Conservation (phyloP, 352 stramenopile species). For the Phytophthora pistaciae region DNA sequence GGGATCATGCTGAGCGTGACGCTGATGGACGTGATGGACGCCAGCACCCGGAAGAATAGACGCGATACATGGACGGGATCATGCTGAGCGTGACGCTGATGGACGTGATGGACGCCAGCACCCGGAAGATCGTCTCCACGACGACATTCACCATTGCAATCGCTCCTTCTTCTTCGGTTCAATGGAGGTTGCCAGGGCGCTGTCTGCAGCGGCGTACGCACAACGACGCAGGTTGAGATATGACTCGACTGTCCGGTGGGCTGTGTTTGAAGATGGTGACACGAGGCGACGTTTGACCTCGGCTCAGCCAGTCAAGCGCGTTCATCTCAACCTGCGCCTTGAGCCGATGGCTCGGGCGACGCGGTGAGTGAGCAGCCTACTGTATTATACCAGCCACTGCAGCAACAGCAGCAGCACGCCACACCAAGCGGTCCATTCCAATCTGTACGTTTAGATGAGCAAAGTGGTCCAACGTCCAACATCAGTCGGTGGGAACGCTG, state of each 20-base stretch:
- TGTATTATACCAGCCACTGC: too few species aligned
- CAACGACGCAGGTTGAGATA: conserved; percentile 11
- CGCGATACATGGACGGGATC: conserved; percentile 42
- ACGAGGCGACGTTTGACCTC: conserved; percentile 7
- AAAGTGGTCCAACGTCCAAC: neutral
- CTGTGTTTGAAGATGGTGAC: conserved; percentile 25
- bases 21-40: conserved; percentile 38
- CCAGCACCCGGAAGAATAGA: conserved; percentile 48
- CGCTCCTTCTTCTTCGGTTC: too few species aligned
- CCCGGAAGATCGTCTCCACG: conserved; percentile 43
- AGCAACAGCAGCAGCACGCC: neutral
- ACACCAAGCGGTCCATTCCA: neutral
- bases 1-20: conserved; percentile 48
- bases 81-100: conserved; percentile 48
- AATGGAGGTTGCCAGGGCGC: neutral
- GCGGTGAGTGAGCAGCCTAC: conserved; percentile 9
- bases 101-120: conserved; percentile 38
- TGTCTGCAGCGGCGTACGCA: neutral
- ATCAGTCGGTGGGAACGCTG: neutral
- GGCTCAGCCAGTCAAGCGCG: conserved; percentile 10
- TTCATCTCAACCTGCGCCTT: conserved; percentile 22
- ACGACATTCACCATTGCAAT: conserved; percentile 33
- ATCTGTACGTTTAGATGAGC: conserved; percentile 19
- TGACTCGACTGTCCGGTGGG: conserved; percentile 8
- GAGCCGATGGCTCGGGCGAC: conserved; percentile 8